Percentiles rank a stretch among this genome's conserved stretches.
phyloP scores from a whole-genome alignment of 345 rosid genomes.

The Gynandropsis gynandra region DNA sequence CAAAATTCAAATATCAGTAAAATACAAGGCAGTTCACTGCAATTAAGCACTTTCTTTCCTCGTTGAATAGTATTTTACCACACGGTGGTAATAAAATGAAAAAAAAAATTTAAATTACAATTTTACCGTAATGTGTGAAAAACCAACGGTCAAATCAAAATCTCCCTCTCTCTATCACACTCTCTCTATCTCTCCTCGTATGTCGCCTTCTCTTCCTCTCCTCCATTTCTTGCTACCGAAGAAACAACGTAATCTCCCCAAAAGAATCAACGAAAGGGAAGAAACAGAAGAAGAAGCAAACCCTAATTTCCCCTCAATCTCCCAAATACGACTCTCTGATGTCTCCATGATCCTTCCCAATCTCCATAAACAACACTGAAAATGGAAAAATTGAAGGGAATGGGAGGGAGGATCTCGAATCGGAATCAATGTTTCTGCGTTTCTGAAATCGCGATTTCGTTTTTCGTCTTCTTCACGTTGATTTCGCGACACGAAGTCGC shows the following conservation, averaged over 20 bases:
- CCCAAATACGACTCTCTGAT: not conserved
- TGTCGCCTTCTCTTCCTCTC: constrained; percentile 53
- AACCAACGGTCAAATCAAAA: constrained; percentile 18
- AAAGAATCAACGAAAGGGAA: not conserved
- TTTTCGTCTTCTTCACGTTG: not conserved
- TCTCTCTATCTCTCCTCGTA: constrained; percentile 21
- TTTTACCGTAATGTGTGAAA: not conserved
- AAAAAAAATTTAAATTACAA: too few species aligned
- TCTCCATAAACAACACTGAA: constrained; percentile 13
- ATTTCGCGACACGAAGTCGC: not conserved
- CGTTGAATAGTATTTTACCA: too few species aligned
- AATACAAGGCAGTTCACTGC: too few species aligned
- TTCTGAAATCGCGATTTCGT: constrained; percentile 7
- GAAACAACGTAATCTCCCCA: constrained; percentile 16
- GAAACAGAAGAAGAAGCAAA: constrained; percentile 13
- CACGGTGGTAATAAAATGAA: too few species aligned
- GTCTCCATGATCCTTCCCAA: constrained; percentile 18
- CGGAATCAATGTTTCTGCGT: constrained; percentile 3
- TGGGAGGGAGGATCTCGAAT: constrained; percentile 17
- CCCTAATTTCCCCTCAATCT: constrained; percentile 18
- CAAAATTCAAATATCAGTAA: too few species aligned
- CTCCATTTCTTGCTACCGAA: constrained; percentile 49
- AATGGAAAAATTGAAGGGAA: constrained; percentile 3
- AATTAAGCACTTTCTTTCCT: too few species aligned
- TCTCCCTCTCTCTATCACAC: not conserved